A percentile compares a stretch with the other conserved stretches of the same genome.
These are phyloP conservation scores for carrot (Daucus carota) DNA, from an alignment of 129 eudicot genomes.

Conservation along the genomic window DH1_v3.0 NC_030384.2:36790001-36790500, in stretches of 20 bases:
- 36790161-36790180: neutral
- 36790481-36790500: conserved; percentile 34
- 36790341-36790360: conserved; percentile 39
- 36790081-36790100: conserved; percentile 60
- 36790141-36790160: conserved; percentile 26
- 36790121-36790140: conserved; percentile 62
- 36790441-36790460: conserved; percentile 51
- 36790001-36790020: conserved; percentile 59
- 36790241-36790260: conserved; percentile 49
- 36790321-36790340: conserved; percentile 42
- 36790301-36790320: conserved; percentile 55
- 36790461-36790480: conserved; percentile 45
- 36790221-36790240: conserved; percentile 35
- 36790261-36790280: conserved; percentile 44
- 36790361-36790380: conserved; percentile 47
- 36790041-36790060: conserved; percentile 86
- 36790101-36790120: conserved; percentile 74
- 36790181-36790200: too few species aligned
- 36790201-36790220: conserved; percentile 21
- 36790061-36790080: conserved; percentile 72
- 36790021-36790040: conserved; percentile 81
- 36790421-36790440: conserved; percentile 49
- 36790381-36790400: conserved; percentile 32
- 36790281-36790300: conserved; percentile 51
- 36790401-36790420: conserved; percentile 52